Conservation (phyloP, 768 basidiomycete genomes). For the Tulasnella sp. region DNA sequence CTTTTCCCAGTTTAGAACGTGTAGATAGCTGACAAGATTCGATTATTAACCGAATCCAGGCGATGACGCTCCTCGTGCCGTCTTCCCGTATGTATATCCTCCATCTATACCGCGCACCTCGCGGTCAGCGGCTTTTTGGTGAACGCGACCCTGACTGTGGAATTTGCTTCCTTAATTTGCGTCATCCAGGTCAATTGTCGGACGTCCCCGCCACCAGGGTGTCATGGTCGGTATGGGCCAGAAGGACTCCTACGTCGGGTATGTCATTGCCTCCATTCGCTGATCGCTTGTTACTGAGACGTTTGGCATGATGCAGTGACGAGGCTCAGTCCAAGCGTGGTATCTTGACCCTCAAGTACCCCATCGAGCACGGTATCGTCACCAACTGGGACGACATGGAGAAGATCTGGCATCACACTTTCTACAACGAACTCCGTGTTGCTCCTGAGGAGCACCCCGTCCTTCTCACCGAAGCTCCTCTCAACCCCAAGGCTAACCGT, state of each 20-base stretch:
- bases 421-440: slow-evolving; percentile 74
- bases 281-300: slow-evolving; percentile 6
- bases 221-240: slow-evolving; percentile 97
- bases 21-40: slow-evolving; percentile 14
- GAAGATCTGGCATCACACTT: slow-evolving; percentile 97
- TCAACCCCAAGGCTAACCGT: slow-evolving; percentile 63
- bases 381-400: slow-evolving; percentile 90
- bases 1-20: background rate
- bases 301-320: slow-evolving; percentile 39
- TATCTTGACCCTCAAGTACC: slow-evolving; percentile 87
- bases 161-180: background rate
- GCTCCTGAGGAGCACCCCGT: slow-evolving; percentile 69
- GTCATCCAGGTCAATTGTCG: slow-evolving; percentile 67
- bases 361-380: slow-evolving; percentile 88
- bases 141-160: slow-evolving; percentile 11
- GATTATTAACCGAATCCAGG: slow-evolving; percentile 32
- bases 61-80: slow-evolving; percentile 84
- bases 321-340: slow-evolving; percentile 93
- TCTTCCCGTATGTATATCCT: slow-evolving; percentile 73
- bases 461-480: slow-evolving; percentile 57
- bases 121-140: background rate
- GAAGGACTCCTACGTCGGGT: slow-evolving; percentile 96
- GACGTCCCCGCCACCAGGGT: slow-evolving; percentile 87
- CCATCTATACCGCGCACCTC: background rate
- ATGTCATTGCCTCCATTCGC: slow-evolving; percentile 19